These are phyloP conservation scores for Populus davidiana DNA, from an alignment of 345 rosid genomes.

Conservation along the genomic window DNA sequence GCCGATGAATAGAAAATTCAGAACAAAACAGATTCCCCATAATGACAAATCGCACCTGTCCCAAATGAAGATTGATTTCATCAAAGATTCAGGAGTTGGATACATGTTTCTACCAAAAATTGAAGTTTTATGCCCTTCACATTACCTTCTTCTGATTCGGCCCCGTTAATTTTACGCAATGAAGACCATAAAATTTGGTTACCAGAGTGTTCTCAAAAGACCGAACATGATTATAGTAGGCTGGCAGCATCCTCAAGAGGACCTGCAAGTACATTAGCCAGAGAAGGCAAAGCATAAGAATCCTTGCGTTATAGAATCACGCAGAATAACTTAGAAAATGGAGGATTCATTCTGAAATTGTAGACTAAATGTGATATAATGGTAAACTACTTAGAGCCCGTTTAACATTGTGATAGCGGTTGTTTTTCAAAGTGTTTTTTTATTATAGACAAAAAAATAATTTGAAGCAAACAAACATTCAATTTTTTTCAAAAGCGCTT, in stretches of 20 bases:
- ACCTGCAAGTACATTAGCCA: constrained; percentile 44
- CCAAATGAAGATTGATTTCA: constrained; percentile 8
- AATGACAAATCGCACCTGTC: constrained; percentile 81
- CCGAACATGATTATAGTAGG: constrained; percentile 90
- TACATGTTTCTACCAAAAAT: not conserved
- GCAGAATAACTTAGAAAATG: not conserved
- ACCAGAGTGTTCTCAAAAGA: constrained; percentile 84
- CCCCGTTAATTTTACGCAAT: constrained; percentile 84
- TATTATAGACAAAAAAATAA: too few species aligned
- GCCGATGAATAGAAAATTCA: constrained; percentile 67
- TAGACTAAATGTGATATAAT: not conserved
- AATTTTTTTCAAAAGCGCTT: too few species aligned
- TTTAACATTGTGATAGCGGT: fast-evolving
- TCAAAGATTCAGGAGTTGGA: not conserved
- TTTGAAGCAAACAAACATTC: too few species aligned
- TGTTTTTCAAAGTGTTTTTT: too few species aligned
- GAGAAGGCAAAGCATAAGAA: not conserved
- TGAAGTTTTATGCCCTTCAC: not conserved
- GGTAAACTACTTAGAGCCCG: not conserved
- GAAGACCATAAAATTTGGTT: constrained; percentile 92
- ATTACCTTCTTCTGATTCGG: constrained; percentile 81
- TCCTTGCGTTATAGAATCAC: not conserved
- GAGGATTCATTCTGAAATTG: not conserved
- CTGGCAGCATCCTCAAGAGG: constrained; percentile 90
- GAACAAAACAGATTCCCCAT: constrained; percentile 95